phyloP scores from a whole-genome alignment of 352 stramenopile species.

The Peronosclerospora sorghi region DNA sequence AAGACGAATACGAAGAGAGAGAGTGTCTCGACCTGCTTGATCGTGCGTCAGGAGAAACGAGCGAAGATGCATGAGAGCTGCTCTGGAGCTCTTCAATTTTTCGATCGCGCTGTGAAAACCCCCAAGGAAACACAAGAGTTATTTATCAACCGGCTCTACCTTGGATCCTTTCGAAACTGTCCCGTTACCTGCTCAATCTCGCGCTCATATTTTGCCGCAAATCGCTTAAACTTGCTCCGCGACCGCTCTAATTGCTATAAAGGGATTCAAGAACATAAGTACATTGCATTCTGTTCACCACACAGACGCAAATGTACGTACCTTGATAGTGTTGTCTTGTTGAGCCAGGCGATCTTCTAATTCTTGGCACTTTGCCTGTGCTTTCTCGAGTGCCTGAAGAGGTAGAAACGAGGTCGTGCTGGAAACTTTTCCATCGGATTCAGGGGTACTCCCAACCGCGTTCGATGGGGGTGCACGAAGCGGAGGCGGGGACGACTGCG shows the following conservation, averaged over 20 bases:
- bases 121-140: neutral
- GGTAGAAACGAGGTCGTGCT: slow-evolving; percentile 49
- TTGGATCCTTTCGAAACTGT: no score
- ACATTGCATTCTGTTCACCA: no score
- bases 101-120: slow-evolving; percentile 22
- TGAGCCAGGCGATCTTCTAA: slow-evolving; percentile 58
- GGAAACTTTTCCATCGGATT: slow-evolving; percentile 18
- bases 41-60: slow-evolving; percentile 27
- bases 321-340: slow-evolving; percentile 77
- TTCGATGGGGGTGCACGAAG: slow-evolving; percentile 16
- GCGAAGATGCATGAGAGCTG: slow-evolving; percentile 35
- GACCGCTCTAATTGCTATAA: slow-evolving; percentile 69
- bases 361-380: slow-evolving; percentile 65
- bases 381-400: slow-evolving; percentile 49
- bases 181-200: slow-evolving; percentile 69
- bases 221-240: slow-evolving; percentile 79
- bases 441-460: slow-evolving; percentile 13
- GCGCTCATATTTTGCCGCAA: slow-evolving; percentile 74
- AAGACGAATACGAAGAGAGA: slow-evolving; percentile 29
- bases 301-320: no score
- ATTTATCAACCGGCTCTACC: no score
- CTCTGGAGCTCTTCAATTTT: slow-evolving; percentile 36
- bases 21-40: slow-evolving; percentile 12
- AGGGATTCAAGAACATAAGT: no score
- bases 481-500: slow-evolving; percentile 5